Conservation (phyloP, 805 yeast species). For the Dipodascopsis uninucleata region DNA sequence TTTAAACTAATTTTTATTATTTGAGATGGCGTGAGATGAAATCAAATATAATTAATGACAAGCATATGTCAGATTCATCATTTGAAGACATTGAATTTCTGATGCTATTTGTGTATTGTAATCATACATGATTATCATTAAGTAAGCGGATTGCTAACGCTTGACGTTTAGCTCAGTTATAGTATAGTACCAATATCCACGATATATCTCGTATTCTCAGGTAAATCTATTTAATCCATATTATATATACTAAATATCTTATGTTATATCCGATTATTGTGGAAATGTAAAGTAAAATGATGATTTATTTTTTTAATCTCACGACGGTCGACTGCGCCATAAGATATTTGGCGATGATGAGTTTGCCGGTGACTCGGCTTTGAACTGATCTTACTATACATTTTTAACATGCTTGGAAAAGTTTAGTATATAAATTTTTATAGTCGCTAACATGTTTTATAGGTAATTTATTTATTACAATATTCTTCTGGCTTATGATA, state of each 20-base stretch:
- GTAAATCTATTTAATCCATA: too few species aligned
- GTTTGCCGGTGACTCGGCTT: slow-evolving; percentile 75
- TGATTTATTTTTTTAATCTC: slow-evolving; percentile 48
- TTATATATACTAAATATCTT: too few species aligned
- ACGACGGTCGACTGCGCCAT: slow-evolving; percentile 62
- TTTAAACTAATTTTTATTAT: background rate
- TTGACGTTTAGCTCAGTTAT: too few species aligned
- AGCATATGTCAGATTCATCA: slow-evolving; percentile 85
- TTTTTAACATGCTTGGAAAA: too few species aligned
- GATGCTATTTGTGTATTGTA: slow-evolving; percentile 39
- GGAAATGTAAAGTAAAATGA: slow-evolving; percentile 38
- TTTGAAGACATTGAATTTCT: slow-evolving; percentile 51
- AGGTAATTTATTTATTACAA: too few species aligned
- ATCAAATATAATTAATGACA: slow-evolving; percentile 65
- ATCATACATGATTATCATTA: too few species aligned
- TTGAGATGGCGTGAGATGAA: slow-evolving; percentile 56
- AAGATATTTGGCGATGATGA: slow-evolving; percentile 55
- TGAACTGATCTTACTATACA: slow-evolving; percentile 29
- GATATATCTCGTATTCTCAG: too few species aligned
- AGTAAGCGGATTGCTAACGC: too few species aligned
- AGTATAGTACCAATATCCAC: too few species aligned
- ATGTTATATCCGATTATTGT: background rate
- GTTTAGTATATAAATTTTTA: too few species aligned
- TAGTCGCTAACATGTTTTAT: too few species aligned
- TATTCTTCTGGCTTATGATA: too few species aligned